Evolutionary conservation across 495 filamentous ascomycete species (phyloP), one percentile per base, ranked within the genome.

Genomic region (Aspergillus sparsus): DNA sequence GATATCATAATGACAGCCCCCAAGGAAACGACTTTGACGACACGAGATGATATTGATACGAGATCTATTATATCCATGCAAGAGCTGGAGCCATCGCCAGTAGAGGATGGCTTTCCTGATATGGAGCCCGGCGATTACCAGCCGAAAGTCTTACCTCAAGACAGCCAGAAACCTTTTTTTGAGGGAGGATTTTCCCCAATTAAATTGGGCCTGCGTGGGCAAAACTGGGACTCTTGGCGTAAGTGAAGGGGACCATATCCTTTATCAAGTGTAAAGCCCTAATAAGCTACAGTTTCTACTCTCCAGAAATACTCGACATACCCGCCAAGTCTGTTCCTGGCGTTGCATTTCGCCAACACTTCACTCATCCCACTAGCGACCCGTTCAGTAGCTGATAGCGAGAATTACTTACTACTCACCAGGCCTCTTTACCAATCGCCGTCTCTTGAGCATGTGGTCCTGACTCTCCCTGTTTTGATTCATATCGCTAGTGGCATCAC

Each of bases 291-390:
- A 96, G 91, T 97, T 62, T 82, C 82, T 21, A 87, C 89, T 47
- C 77, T 93, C 33, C 93, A 96, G 68, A 86, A 82, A 71, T 96
- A 94, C 80, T 93, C 90, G 12, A 88, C 88, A 66, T 96, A 96
- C 72, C 86, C 89, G 41, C 92, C 96, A 70, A 87, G 86, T 44
- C 68, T 89, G 62, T 97, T 93, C 82, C 77, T 86, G 49, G 75
- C 83, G 53, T 74, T 93, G 54, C 93, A 97, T 74, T 77, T 94
- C 50, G 81, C 88, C 49, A 97, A 89, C 47, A 90, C 87, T n/a
- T 87, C 89, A 2, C 68, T 92, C 42, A 84, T 91, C 35, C 90
- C 90, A 0, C 83, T 93, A 21, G 55, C 77, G 12, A 85, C 83
- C 32, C 75, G 69, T 44, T 85, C 82, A 27, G 71, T 87, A 6